These are phyloP conservation scores for Beauveria caledonica DNA, from an alignment of 2,329 filamentous ascomycete genomes.

Conservation along the genomic window DNA sequence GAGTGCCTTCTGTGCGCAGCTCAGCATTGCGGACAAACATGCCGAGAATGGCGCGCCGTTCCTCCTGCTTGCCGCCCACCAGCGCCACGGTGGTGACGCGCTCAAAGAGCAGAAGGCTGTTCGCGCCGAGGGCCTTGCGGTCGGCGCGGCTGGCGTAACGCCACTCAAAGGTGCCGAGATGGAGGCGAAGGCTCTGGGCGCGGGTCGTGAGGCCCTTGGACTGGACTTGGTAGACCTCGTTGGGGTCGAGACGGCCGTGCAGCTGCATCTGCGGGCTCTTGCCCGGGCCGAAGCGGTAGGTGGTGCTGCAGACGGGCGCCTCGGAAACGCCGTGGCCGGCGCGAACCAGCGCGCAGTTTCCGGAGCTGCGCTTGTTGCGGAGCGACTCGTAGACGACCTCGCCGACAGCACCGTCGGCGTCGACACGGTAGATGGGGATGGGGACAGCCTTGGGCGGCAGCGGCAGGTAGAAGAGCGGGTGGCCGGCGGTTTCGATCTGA, in stretches of 20 bases:
- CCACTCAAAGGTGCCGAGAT: slow-evolving; percentile 47
- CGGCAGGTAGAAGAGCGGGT: slow-evolving; percentile 34
- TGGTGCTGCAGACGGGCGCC: slow-evolving; percentile 39
- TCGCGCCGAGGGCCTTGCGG: slow-evolving; percentile 31
- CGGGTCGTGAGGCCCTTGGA: slow-evolving; percentile 37
- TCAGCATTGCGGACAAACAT: slow-evolving; percentile 34
- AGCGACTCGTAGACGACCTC: slow-evolving; percentile 42
- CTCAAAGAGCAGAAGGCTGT: slow-evolving; percentile 44
- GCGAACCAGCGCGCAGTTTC: slow-evolving; percentile 38
- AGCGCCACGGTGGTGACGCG: slow-evolving; percentile 28
- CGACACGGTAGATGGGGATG: slow-evolving; percentile 35
- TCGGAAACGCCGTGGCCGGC: slow-evolving; percentile 25
- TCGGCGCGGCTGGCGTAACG: slow-evolving; percentile 41
- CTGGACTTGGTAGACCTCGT: slow-evolving; percentile 20
- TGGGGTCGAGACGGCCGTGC: slow-evolving; percentile 7
- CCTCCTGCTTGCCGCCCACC: slow-evolving; percentile 19
- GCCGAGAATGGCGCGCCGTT: slow-evolving; percentile 28
- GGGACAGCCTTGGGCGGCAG: slow-evolving; percentile 27
- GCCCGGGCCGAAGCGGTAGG: slow-evolving; percentile 49
- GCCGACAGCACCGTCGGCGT: slow-evolving; percentile 27
- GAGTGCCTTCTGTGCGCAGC: slow-evolving; percentile 32
- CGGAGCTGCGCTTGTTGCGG: slow-evolving; percentile 38
- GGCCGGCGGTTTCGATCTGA: slow-evolving; percentile 41
- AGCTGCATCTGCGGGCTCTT: slow-evolving; percentile 38
- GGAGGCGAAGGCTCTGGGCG: slow-evolving; percentile 36